phyloP scores from a whole-genome alignment of 768 basidiomycete species.

The Myochromella boudieri region DNA sequence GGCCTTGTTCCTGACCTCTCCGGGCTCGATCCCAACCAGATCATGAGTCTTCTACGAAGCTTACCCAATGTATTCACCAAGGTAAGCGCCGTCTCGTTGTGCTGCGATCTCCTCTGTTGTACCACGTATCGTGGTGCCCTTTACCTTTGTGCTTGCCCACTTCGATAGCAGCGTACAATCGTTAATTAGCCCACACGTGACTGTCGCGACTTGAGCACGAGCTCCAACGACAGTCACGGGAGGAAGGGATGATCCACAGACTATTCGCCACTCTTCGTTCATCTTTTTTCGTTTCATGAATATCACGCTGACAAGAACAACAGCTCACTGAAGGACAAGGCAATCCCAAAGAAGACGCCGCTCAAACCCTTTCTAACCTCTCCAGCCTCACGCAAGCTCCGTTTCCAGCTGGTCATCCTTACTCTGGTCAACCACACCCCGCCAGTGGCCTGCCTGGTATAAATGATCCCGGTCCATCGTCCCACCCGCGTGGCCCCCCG shows the following conservation, averaged over 20 bases:
- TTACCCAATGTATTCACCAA: slow-evolving; percentile 55
- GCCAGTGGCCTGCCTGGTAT: slow-evolving; percentile 47
- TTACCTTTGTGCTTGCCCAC: slow-evolving; percentile 8
- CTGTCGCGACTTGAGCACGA: slow-evolving; percentile 39
- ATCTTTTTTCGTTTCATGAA: neutral
- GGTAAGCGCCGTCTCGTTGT: slow-evolving; percentile 34
- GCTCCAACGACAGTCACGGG: slow-evolving; percentile 37
- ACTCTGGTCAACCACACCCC: slow-evolving; percentile 33
- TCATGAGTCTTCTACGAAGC: slow-evolving; percentile 58
- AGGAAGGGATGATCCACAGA: slow-evolving; percentile 15
- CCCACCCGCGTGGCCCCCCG: slow-evolving; percentile 68
- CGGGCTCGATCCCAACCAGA: slow-evolving; percentile 53
- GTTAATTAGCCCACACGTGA: slow-evolving; percentile 34
- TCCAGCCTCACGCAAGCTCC: slow-evolving; percentile 35
- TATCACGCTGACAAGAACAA: neutral
- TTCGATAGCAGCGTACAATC: slow-evolving; percentile 18
- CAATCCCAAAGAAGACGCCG: slow-evolving; percentile 60
- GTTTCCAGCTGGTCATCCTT: slow-evolving; percentile 29
- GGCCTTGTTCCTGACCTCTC: slow-evolving; percentile 29
- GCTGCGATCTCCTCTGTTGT: slow-evolving; percentile 6
- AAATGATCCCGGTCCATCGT: slow-evolving; percentile 70
- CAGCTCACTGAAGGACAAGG: slow-evolving; percentile 48
- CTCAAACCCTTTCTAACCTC: slow-evolving; percentile 56
- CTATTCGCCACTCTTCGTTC: neutral
- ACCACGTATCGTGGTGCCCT: neutral